Conservation (phyloP, 768 basidiomycete species). For the Lactifluus piperatus region DNA sequence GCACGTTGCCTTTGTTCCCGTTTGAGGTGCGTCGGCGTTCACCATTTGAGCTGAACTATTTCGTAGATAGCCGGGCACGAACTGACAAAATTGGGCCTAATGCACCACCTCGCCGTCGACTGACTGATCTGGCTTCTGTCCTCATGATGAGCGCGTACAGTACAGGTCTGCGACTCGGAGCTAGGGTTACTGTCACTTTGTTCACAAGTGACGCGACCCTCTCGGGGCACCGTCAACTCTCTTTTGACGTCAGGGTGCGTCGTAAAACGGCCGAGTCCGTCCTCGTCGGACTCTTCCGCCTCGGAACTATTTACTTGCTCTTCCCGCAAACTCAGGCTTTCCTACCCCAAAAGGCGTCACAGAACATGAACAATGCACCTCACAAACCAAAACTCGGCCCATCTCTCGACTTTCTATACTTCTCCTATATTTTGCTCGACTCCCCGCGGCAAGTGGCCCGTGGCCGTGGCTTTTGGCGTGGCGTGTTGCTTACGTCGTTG, state of each 20-base stretch:
- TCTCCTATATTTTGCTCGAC: background rate
- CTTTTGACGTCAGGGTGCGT: constrained; percentile 6
- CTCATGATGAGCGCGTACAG: background rate
- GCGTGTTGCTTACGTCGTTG: constrained; percentile 11
- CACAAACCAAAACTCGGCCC: background rate
- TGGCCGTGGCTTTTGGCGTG: constrained; percentile 9
- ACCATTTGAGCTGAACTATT: background rate
- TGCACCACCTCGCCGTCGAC: background rate
- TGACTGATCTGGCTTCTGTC: background rate
- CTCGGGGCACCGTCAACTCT: background rate
- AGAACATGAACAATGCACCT: constrained; percentile 5
- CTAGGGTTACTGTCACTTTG: background rate
- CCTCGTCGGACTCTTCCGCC: constrained; percentile 5
- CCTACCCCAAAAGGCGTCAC: background rate
- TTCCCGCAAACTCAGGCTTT: background rate
- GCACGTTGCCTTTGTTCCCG: constrained; percentile 9
- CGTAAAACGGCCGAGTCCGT: background rate
- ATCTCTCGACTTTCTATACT: background rate
- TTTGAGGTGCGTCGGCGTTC: constrained; percentile 2
- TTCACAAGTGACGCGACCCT: background rate
- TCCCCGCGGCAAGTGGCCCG: constrained; percentile 8
- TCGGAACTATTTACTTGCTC: no score
- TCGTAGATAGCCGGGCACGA: background rate
- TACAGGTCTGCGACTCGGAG: background rate
- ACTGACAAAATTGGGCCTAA: constrained; percentile 6